Evolutionary conservation across 108 stramenopile genomes (phyloP), one percentile per base, ranked within the genome.

Genomic region (Cyclotella sp.): DNA sequence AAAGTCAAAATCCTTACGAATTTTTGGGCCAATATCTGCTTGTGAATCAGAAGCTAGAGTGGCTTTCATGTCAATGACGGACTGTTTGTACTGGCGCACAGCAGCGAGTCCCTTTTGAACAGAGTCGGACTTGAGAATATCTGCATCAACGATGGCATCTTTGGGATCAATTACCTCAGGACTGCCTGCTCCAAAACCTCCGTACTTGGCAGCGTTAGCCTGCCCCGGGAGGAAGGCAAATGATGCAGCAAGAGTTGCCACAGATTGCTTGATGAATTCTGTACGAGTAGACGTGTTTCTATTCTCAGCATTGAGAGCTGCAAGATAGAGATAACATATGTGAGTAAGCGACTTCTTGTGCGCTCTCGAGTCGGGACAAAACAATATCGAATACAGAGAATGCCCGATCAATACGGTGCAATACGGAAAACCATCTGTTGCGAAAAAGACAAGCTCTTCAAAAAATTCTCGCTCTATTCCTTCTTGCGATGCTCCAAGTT

Each of bases 1-100:
- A 67, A 94, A 89, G 70, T 95, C 93, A 26, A 97, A 93, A 22
- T 87, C 79, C 83, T 89, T 91, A 30, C 92, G 82, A 40, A 97
- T 78, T 67, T 76, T 79, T 15, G 91, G 86, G 24, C 84, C 80
- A 52, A 97, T 65, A 67, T 96, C 90, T 18, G 90, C 89, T 75
- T 97, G 93, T 12, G 76, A 40, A 61, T 97, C 82, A 13, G 73
- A 46, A 19, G 63, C 59, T 43, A 96, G 70, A 7, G 85, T 65
- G 15, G 67, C 72, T 66, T 84, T 84, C 78, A 96, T 91, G 34
- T 87, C 88, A 28, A 43, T 53, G 26, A 96, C 89, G 16, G 71
- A 55, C n/a, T 76, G 65, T 26, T 77, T 68, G 74, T 90, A 92
- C 16, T 49, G 59, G 57, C 84, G 81, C 11, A 93, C 86, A 51